phyloP scores from a whole-genome alignment of 352 stramenopile species.

The Globisporangium nodosum region DNA sequence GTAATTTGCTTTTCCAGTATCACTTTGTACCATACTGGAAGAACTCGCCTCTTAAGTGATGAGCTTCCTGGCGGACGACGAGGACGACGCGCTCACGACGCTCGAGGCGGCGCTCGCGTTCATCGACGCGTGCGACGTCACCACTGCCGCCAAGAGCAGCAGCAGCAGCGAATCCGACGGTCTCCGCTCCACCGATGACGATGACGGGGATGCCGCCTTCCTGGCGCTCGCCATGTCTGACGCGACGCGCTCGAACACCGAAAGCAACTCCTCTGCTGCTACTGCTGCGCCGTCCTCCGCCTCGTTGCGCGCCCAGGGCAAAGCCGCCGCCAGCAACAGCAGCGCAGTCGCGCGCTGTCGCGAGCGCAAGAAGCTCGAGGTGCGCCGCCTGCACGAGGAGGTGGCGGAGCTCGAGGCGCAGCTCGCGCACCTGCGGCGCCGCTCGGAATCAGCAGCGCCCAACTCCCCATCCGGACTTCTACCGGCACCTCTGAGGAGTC shows the following conservation, averaged over 20 bases:
- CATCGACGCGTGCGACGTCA: slow-evolving; percentile 21
- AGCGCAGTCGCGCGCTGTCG: background rate
- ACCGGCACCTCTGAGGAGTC: too few species aligned
- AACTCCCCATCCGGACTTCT: too few species aligned
- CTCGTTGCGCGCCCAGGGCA: background rate
- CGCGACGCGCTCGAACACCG: background rate
- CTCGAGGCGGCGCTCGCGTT: slow-evolving; percentile 9
- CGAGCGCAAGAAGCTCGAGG: slow-evolving; percentile 3
- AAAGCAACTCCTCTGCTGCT: background rate
- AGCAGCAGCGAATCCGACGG: background rate
- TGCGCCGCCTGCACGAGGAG: background rate
- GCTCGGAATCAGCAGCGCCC: background rate
- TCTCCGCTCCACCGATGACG: background rate
- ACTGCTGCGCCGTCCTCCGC: too few species aligned
- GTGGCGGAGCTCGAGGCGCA: background rate
- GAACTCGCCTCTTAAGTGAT: too few species aligned
- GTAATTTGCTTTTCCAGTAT: too few species aligned
- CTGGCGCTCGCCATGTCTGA: too few species aligned
- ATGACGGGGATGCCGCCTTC: too few species aligned
- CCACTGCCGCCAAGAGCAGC: background rate
- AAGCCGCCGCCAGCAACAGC: background rate
- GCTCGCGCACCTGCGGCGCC: slow-evolving; percentile 3
- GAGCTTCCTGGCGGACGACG: slow-evolving; percentile 8
- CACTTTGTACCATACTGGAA: too few species aligned
- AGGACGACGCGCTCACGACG: background rate